Conservation (phyloP, 768 basidiomycete genomes). For the Leccinum disarticulatum region DNA sequence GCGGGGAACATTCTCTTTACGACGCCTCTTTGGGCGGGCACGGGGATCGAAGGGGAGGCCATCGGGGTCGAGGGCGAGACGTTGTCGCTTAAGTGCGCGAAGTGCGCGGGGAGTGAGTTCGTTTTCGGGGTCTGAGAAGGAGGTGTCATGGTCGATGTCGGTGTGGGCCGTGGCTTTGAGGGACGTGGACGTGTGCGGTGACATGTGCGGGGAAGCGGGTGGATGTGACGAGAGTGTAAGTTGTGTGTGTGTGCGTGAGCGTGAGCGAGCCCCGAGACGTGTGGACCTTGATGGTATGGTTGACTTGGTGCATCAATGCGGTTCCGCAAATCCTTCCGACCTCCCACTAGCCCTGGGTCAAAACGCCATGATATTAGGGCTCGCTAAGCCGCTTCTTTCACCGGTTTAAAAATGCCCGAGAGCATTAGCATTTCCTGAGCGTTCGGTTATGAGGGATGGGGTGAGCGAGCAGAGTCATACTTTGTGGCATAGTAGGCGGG, state of each 20-base stretch:
- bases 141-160: slow-evolving; percentile 21
- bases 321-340: too few relatives aligned
- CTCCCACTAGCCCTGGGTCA: too few relatives aligned
- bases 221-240: slow-evolving; percentile 7
- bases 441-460: too few relatives aligned
- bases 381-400: too few relatives aligned
- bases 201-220: slow-evolving; percentile 31
- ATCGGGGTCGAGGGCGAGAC: slow-evolving; percentile 32
- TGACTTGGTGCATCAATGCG: too few relatives aligned
- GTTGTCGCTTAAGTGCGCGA: slow-evolving; percentile 35
- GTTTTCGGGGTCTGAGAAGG: slow-evolving; percentile 27
- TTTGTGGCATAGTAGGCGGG: too few relatives aligned
- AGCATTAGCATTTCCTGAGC: too few relatives aligned
- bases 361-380: too few relatives aligned
- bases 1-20: slow-evolving; percentile 20
- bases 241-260: background rate
- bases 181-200: slow-evolving; percentile 18
- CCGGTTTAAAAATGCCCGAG: too few relatives aligned
- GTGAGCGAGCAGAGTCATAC: too few relatives aligned
- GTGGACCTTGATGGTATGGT: too few relatives aligned
- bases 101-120: slow-evolving; percentile 36
- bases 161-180: slow-evolving; percentile 6
- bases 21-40: slow-evolving; percentile 19
- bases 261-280: slow-evolving; percentile 29
- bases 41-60: slow-evolving; percentile 21